Percentiles rank a stretch among this genome's conserved stretches.
These are phyloP conservation scores for Dichotomocladium elegans DNA, from an alignment of 371 early-diverging fungal genomes.

Conservation along the genomic window DNA sequence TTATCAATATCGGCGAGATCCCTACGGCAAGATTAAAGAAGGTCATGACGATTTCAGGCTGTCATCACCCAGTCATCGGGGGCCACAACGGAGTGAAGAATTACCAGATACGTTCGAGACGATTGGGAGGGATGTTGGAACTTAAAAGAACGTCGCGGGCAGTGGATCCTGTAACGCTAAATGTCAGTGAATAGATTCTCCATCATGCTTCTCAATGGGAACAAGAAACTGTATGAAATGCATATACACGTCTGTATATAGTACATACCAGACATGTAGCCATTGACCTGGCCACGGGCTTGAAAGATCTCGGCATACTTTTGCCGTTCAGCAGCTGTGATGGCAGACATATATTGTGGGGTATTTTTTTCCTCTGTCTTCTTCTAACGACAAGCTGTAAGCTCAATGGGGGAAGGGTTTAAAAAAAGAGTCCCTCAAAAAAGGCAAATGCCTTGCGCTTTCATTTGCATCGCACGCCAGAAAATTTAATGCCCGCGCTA, in stretches of 20 bases:
- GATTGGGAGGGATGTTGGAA: slow-evolving; percentile 64
- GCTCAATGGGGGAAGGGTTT: no score
- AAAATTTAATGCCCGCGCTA: no score
- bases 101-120: slow-evolving; percentile 75
- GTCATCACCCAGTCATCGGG: neutral
- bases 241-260: neutral
- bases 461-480: no score
- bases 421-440: no score
- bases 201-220: neutral
- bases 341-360: slow-evolving; percentile 37
- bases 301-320: slow-evolving; percentile 67
- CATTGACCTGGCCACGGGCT: slow-evolving; percentile 63
- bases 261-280: slow-evolving; percentile 64
- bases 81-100: neutral
- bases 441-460: no score
- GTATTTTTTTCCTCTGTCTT: no score
- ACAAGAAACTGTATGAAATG: neutral
- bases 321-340: slow-evolving; percentile 47
- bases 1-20: slow-evolving; percentile 85
- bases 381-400: no score
- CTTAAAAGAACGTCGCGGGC: slow-evolving; percentile 69
- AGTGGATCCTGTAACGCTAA: slow-evolving; percentile 40
- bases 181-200: neutral
- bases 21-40: slow-evolving; percentile 47
- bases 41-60: no score